Evolutionary conservation across 1,284 basidiomycete species (phyloP), one percentile per base, ranked within the genome.

Genomic region (Cerrena zonata): DNA sequence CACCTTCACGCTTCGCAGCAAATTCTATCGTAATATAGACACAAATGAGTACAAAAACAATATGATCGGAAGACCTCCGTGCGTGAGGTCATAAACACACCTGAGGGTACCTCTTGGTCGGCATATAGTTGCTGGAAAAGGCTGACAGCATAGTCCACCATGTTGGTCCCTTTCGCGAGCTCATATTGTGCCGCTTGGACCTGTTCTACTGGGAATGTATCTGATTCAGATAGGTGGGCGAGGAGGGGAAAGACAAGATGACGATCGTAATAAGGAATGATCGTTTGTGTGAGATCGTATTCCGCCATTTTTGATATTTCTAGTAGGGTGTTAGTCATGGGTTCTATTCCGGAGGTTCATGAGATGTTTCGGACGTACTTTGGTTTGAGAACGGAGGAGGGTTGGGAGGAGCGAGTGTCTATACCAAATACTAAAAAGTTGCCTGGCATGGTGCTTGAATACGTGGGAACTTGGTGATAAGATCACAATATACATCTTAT

Each of bases 111-210:
- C 57, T 80, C 72, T 54, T 89, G 72, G 53, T 84, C 83, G 1
- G 88, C 84, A 63, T 88, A 71, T 37, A 91, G 74, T 71, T 90
- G 82, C 64, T 86, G 74, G 65, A 92, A 92, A 58, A 95, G 70
- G 60, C 78, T 78, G 55, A 87, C 79, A 38, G 89, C 84, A 63
- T 94, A 96, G 70, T 94, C 91, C 54, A 94, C 86, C 92, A 96
- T 94, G 70, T 96, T 95, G 47, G 94, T 99, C 58, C 88, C 90
- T 68, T 92, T 95, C 52, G 93, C 91, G 50, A 98, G 86, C 65
- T 98, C 94, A 89, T 97, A 96, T 70, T 94, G 92, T 21, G 92
- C 92, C 47, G 83, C 75, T 53, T 83, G 80, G 50, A 95, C 82
- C 58, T 95, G 83, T 50, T 86, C 75, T 30, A 78, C 75, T 1